Conservation (phyloP, 306 rosid genomes). For the Gastrolobium villosum region DNA sequence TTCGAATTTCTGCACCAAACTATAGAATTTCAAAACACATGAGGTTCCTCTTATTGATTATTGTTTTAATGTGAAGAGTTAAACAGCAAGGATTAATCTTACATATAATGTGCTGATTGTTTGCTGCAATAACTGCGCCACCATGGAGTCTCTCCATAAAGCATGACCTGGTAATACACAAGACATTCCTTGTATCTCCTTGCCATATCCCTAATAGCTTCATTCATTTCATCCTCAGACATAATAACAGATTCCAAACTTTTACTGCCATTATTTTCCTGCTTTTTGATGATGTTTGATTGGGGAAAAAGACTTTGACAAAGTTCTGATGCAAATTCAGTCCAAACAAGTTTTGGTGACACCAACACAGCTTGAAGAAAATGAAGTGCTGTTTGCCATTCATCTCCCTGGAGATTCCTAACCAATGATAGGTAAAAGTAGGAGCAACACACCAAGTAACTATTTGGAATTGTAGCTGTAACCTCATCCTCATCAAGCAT, state of each 20-base stretch:
- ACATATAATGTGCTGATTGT: slow-evolving; percentile 52
- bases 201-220: slow-evolving; percentile 63
- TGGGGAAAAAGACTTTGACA: slow-evolving; percentile 60
- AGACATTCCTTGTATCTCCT: slow-evolving; percentile 74
- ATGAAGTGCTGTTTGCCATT: slow-evolving; percentile 86
- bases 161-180: slow-evolving; percentile 81
- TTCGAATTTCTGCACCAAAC: slow-evolving; percentile 27
- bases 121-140: slow-evolving; percentile 55
- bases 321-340: slow-evolving; percentile 68
- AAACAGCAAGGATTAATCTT: slow-evolving; percentile 52
- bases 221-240: slow-evolving; percentile 51
- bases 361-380: slow-evolving; percentile 83
- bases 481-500: slow-evolving; percentile 73
- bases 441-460: slow-evolving; percentile 73
- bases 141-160: slow-evolving; percentile 68
- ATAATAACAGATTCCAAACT: slow-evolving; percentile 39
- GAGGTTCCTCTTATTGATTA: background rate
- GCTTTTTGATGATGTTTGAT: slow-evolving; percentile 29
- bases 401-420: slow-evolving; percentile 71
- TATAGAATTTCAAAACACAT: slow-evolving; percentile 23
- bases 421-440: slow-evolving; percentile 77
- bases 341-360: slow-evolving; percentile 66
- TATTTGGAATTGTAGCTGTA: slow-evolving; percentile 69
- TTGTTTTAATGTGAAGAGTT: slow-evolving; percentile 18
- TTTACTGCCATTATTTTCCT: slow-evolving; percentile 33